Conservation (phyloP, 768 basidiomycete species). For the Mrakia blollopis region DNA sequence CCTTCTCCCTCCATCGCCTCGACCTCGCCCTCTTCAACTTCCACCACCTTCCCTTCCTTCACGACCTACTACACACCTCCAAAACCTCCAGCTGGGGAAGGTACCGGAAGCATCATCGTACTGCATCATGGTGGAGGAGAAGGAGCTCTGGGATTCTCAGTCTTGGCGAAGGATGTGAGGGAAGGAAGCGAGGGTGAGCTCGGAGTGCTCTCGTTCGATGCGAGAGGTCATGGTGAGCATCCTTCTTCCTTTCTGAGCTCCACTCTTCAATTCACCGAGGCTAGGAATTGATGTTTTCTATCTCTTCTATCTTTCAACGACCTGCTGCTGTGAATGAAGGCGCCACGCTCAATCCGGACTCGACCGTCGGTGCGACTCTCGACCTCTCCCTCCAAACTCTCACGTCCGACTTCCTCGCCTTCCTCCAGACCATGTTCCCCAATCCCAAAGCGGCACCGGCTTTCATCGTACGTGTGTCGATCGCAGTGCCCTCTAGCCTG, state of each 20-base stretch:
- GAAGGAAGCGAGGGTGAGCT: constrained; percentile 61
- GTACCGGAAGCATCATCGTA: constrained; percentile 62
- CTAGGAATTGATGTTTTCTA: too few relatives aligned
- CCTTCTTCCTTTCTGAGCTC: background rate
- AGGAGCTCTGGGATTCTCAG: constrained; percentile 82
- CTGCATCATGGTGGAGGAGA: constrained; percentile 98
- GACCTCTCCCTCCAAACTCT: constrained; percentile 71
- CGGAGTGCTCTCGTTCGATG: constrained; percentile 77
- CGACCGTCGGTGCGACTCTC: constrained; percentile 42
- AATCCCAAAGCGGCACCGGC: constrained; percentile 61
- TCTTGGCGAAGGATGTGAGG: constrained; percentile 73
- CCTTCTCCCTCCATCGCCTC: background rate
- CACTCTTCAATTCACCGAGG: background rate
- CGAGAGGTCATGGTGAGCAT: constrained; percentile 74
- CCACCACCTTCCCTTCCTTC: constrained; percentile 56
- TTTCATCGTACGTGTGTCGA: constrained; percentile 56
- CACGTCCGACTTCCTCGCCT: constrained; percentile 64
- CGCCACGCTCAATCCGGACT: constrained; percentile 27
- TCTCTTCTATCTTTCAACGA: background rate
- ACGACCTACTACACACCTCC: constrained; percentile 82
- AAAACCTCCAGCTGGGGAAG: constrained; percentile 36
- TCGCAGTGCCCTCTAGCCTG: too few relatives aligned
- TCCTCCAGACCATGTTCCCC: constrained; percentile 66
- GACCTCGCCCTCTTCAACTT: too few relatives aligned
- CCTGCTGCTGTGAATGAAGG: background rate